Conservation (phyloP, 1,284 basidiomycete genomes). For the Trichosporon sp. region DNA sequence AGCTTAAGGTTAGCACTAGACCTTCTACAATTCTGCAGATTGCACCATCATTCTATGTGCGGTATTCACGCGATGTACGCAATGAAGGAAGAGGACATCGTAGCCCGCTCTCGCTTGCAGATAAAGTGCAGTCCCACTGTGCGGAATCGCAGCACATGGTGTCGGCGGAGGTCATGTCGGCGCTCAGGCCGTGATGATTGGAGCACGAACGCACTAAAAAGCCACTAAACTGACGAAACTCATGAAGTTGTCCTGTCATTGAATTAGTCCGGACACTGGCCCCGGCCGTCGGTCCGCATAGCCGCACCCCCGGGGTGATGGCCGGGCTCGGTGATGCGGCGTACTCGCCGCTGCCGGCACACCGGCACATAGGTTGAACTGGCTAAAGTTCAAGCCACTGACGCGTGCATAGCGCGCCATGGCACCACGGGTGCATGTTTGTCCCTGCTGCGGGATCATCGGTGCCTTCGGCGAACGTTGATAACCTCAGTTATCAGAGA, state of each 20-base stretch:
- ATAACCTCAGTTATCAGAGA: not conserved
- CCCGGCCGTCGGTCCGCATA: not conserved
- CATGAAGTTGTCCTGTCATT: not conserved
- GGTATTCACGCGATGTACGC: not conserved
- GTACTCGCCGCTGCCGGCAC: not conserved
- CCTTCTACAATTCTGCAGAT: not conserved
- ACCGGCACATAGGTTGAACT: not conserved
- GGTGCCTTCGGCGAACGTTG: constrained; percentile 1
- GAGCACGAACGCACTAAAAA: not conserved
- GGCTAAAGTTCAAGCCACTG: not conserved
- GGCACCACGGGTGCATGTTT: not conserved
- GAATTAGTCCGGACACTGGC: not conserved
- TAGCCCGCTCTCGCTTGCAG: not conserved
- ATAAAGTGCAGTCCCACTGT: not conserved
- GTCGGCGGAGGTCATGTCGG: not conserved
- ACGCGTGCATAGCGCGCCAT: not conserved
- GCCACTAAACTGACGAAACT: not conserved
- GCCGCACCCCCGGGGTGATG: not conserved
- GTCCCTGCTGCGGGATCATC: not conserved
- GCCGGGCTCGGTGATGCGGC: not conserved
- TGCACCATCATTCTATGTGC: not conserved
- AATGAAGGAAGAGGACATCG: not conserved
- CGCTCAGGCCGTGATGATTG: not conserved
- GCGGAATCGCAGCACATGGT: not conserved
- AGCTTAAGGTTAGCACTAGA: not conserved